Conservation (phyloP, 495 filamentous ascomycete genomes). For the Neurospora sp. region DNA sequence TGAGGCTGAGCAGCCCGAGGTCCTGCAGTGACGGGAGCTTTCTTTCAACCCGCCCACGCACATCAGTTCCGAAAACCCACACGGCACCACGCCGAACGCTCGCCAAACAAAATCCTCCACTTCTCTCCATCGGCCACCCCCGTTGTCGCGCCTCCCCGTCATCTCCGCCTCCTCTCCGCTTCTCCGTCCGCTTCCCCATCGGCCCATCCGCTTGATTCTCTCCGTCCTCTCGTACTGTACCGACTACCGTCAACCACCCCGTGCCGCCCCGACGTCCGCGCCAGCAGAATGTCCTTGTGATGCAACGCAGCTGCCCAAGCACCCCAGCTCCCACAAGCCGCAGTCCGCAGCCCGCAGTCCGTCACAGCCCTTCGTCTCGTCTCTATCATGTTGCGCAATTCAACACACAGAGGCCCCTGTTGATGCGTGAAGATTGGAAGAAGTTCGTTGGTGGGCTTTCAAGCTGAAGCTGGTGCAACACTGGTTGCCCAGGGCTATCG, state of each 20-base stretch:
- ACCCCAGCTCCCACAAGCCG: conserved; percentile 12
- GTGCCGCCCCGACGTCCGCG: conserved; percentile 1
- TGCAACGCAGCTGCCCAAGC: conserved; percentile 8
- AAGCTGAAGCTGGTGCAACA: conserved; percentile 14
- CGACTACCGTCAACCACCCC: conserved; percentile 4
- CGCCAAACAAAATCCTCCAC: conserved; percentile 7
- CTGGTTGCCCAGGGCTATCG: conserved; percentile 7
- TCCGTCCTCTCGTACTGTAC: background rate
- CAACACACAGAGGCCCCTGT: conserved; percentile 12
- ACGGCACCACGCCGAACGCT: background rate
- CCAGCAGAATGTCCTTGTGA: conserved; percentile 23
- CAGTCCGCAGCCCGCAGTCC: background rate
- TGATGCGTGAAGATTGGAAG: conserved; percentile 20
- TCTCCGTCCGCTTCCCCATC: conserved; percentile 2
- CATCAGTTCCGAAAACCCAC: conserved; percentile 7
- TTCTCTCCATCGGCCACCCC: conserved; percentile 1
- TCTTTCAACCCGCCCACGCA: background rate
- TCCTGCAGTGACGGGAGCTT: background rate
- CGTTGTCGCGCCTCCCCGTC: background rate
- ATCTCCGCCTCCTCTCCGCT: background rate
- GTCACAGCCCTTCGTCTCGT: background rate
- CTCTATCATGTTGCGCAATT: conserved; percentile 23
- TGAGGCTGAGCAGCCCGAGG: background rate
- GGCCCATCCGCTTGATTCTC: background rate
- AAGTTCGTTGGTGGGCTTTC: conserved; percentile 14